Evolutionary conservation across 768 basidiomycete genomes (phyloP).

Genomic region (Leccinum disarticulatum): DNA sequence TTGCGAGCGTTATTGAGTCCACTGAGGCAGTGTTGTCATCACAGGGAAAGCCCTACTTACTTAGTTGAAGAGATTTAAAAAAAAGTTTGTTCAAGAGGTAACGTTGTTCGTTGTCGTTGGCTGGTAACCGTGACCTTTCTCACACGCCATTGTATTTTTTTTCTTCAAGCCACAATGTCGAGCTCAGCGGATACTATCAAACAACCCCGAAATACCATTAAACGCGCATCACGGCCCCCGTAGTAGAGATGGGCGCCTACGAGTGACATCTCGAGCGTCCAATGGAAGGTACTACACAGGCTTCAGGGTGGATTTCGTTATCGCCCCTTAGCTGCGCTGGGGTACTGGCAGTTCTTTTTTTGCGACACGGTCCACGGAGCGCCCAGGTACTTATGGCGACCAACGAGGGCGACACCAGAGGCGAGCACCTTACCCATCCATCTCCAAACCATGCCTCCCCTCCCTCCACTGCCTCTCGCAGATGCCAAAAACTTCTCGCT

Average conservation of each 20-base stretch:
- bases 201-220: not conserved
- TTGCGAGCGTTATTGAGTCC: too few species aligned
- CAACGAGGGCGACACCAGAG: not conserved
- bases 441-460: constrained; percentile 10
- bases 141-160: not conserved
- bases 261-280: not conserved
- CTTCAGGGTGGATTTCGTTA: not conserved
- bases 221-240: not conserved
- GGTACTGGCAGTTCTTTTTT: not conserved
- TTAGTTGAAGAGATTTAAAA: not conserved
- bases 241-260: not conserved
- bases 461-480: constrained; percentile 8
- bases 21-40: too few species aligned
- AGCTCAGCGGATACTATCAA: not conserved
- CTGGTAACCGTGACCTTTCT: not conserved
- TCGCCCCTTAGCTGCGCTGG: not conserved
- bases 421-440: not conserved
- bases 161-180: not conserved
- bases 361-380: not conserved
- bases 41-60: too few species aligned
- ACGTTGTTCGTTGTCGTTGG: not conserved
- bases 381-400: constrained; percentile 3
- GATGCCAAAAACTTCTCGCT: constrained; percentile 16
- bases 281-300: not conserved
- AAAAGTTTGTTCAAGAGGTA: not conserved